Evolutionary conservation across 805 yeast species (phyloP).

Genomic region (Candida orba): DNA sequence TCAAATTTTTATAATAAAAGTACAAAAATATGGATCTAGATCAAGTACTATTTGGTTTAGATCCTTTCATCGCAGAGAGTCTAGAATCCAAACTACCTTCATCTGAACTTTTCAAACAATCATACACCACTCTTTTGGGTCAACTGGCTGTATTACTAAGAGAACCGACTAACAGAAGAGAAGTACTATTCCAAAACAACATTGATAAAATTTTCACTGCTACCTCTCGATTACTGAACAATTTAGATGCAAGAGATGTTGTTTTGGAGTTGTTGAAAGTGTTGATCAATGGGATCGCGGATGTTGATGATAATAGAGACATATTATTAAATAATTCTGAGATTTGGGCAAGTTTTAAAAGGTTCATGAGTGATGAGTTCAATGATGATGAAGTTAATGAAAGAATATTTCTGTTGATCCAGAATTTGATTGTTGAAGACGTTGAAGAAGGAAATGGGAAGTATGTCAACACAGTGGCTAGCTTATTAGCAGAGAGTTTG

Average conservation of each 20-base stretch:
- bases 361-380: slow-evolving; percentile 12
- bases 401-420: slow-evolving; percentile 11
- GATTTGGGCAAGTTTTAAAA: slow-evolving; percentile 8
- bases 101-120: slow-evolving; percentile 16
- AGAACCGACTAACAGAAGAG: slow-evolving; percentile 11
- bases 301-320: slow-evolving; percentile 17
- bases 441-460: slow-evolving; percentile 5
- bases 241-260: slow-evolving; percentile 4
- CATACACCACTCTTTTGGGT: slow-evolving; percentile 17
- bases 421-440: slow-evolving; percentile 16
- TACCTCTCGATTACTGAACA: slow-evolving; percentile 6
- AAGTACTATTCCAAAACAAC: slow-evolving; percentile 11
- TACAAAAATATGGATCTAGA: slow-evolving; percentile 18
- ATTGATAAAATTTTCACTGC: slow-evolving; percentile 11
- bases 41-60: slow-evolving; percentile 20
- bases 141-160: slow-evolving; percentile 19
- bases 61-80: slow-evolving; percentile 16
- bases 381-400: slow-evolving; percentile 19
- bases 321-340: slow-evolving; percentile 4
- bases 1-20: too few relatives aligned
- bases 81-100: slow-evolving; percentile 4
- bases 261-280: slow-evolving; percentile 18
- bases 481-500: slow-evolving; percentile 5
- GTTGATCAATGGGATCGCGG: slow-evolving; percentile 22
- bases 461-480: slow-evolving; percentile 8